phyloP scores from a whole-genome alignment of 257 asterid genomes.

The Ilex aquifolium region DNA sequence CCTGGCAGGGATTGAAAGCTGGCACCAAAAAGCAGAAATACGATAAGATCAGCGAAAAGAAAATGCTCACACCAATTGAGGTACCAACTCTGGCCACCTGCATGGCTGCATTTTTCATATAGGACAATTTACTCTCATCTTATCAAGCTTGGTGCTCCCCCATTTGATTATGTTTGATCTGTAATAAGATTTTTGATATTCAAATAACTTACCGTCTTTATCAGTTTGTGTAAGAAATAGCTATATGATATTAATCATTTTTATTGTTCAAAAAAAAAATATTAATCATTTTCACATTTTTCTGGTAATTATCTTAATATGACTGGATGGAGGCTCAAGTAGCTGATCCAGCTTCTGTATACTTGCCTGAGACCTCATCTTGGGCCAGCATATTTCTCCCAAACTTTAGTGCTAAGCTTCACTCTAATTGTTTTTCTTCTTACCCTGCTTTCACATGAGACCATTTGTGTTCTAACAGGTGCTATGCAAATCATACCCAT shows the following conservation, averaged over 20 bases:
- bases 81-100: constrained; percentile 29
- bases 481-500: constrained; percentile 80
- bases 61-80: constrained; percentile 90
- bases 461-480: constrained; percentile 38
- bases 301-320: not conserved
- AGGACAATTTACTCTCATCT: not conserved
- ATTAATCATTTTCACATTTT: not conserved
- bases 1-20: constrained; percentile 98
- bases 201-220: no score
- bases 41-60: constrained; percentile 94
- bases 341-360: not conserved
- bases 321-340: no score
- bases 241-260: no score
- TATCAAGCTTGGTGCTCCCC: no score
- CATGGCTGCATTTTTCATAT: constrained; percentile 9
- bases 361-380: not conserved
- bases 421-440: not conserved
- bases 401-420: not conserved
- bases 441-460: not conserved
- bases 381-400: not conserved
- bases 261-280: no score
- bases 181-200: no score
- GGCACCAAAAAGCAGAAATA: constrained; percentile 95
- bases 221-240: no score
- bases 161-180: no score